Percentiles rank a stretch among this genome's conserved stretches.
Evolutionary conservation across 2,329 filamentous ascomycete genomes (phyloP).

Genomic region (Fusarium tanahbumbuense): DNA sequence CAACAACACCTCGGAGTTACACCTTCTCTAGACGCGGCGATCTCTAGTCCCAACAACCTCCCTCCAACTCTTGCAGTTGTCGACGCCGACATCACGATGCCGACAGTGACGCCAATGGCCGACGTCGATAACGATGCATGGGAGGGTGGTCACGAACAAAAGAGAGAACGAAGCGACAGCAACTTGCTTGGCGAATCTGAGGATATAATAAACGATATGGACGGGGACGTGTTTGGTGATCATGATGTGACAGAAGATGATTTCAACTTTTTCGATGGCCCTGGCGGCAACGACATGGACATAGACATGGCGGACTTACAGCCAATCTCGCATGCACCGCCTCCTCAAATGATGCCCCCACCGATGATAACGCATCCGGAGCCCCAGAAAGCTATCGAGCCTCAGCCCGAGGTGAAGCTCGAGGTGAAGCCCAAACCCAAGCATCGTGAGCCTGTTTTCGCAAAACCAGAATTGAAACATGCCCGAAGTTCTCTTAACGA

Average conservation of each 20-base stretch:
- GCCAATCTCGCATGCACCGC: conserved; percentile 16
- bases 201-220: conserved; percentile 75
- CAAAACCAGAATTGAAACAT: conserved; percentile 70
- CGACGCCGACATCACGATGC: conserved; percentile 46
- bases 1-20: conserved; percentile 65
- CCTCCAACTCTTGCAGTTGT: conserved; percentile 46
- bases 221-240: conserved; percentile 77
- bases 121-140: conserved; percentile 44
- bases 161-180: conserved; percentile 58
- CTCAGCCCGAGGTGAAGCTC: conserved; percentile 23
- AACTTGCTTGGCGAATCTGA: conserved; percentile 62
- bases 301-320: conserved; percentile 46
- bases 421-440: conserved; percentile 33
- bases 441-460: conserved; percentile 58
- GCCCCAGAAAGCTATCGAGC: conserved; percentile 19
- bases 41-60: conserved; percentile 66
- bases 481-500: conserved; percentile 65
- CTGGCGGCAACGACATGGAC: conserved; percentile 56
- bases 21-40: conserved; percentile 66
- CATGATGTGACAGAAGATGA: conserved; percentile 83
- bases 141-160: conserved; percentile 57
- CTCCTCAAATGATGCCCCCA: conserved; percentile 15
- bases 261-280: conserved; percentile 82
- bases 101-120: conserved; percentile 32
- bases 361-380: conserved; percentile 29